Evolutionary conservation across 371 early-diverging fungal species (phyloP), one percentile per base, ranked within the genome.

Genomic region (Mortierella sp.): DNA sequence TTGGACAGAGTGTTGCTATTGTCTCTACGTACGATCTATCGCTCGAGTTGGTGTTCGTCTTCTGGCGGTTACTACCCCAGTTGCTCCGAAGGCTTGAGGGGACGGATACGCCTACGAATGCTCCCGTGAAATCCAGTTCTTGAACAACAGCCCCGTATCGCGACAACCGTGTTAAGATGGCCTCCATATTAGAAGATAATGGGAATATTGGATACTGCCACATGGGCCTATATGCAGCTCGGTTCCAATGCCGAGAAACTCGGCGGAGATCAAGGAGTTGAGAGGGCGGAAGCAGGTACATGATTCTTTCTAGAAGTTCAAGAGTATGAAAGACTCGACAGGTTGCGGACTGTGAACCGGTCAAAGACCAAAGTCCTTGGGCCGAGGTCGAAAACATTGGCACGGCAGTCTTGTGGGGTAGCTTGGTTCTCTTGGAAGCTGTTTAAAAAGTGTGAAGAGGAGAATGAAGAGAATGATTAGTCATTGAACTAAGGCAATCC

Each of bases 221-320:
- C 5, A 54, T 30, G 10, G 64, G 64, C 12, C 65, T 52, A 52
- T 35, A 52, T 22, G 65, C 40, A 1, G 75, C 69, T 9, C 64
- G 65, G 55, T 59, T 40, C 64, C 62, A 69, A 39, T 32, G 45
- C 24, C 45, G 69, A 39, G 52, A 64, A 32, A 75, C 75, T 18
- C 64, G 61, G 14, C 75, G 75, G 28, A 64, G 18, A 16, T 45
- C 28, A 30, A 20, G 28, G 16, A 64, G 49, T 9, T 75, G 64
- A 2, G 49, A 47, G 24, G 59, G 40, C 0, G 68, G 55, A 6
- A 69, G 39, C 12, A 68, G 32, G 37, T 49, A 68, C 9, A 75
- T 35, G 65, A 75, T 75, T 35, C 70, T 69, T 51, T 74, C 75
- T 4, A 69, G 69, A 16, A 75, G 40, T 47, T 75, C 75, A 37